These are phyloP conservation scores for Erodium moschatum DNA, from an alignment of 441 rosid genomes.

Conservation along the genomic window DNA sequence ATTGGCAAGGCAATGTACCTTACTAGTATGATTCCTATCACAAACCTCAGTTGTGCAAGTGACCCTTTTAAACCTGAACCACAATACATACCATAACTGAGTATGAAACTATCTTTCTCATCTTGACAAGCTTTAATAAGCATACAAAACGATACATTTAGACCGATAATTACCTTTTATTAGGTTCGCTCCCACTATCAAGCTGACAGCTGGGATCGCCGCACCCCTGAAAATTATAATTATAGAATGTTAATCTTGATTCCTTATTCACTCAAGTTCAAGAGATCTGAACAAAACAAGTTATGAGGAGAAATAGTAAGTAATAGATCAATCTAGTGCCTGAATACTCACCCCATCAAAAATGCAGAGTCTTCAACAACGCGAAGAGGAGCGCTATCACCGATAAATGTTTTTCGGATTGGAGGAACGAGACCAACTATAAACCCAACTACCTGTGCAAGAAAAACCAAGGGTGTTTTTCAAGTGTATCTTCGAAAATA, in stretches of 20 bases:
- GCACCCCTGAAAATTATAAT: slow-evolving; percentile 26
- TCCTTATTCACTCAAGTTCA: neutral
- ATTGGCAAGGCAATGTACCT: slow-evolving; percentile 30
- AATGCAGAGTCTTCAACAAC: slow-evolving; percentile 53
- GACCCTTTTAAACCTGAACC: slow-evolving; percentile 35
- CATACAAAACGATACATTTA: no score
- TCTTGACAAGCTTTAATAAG: no score
- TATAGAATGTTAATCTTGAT: neutral
- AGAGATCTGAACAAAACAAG: neutral
- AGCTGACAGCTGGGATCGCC: slow-evolving; percentile 32
- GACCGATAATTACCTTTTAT: slow-evolving; percentile 26
- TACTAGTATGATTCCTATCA: slow-evolving; percentile 28
- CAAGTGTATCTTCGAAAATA: no score
- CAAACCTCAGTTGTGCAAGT: slow-evolving; percentile 12
- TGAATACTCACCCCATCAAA: slow-evolving; percentile 45
- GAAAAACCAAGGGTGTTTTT: neutral
- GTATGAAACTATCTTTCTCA: no score
- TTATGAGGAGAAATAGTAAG: neutral
- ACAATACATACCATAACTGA: neutral
- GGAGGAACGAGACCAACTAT: slow-evolving; percentile 44
- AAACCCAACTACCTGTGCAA: slow-evolving; percentile 48
- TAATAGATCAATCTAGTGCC: neutral
- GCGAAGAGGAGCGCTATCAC: slow-evolving; percentile 58
- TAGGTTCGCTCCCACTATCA: slow-evolving; percentile 40
- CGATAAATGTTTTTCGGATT: slow-evolving; percentile 40